phyloP scores from a whole-genome alignment of 352 stramenopile genomes.

The Paralagenidium karlingii region DNA sequence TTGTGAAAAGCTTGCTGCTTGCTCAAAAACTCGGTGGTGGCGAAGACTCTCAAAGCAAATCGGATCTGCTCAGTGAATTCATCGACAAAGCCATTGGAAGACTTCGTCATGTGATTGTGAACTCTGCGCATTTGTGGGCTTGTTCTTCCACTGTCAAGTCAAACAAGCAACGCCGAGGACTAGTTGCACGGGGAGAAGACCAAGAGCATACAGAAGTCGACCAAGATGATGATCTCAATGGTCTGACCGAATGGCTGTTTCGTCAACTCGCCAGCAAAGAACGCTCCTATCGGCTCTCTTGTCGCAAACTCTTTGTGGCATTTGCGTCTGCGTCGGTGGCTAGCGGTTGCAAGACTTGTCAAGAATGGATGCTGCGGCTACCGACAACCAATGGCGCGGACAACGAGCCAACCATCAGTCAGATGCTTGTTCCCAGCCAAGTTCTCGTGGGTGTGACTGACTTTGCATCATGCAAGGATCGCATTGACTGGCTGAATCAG shows the following conservation, averaged over 20 bases:
- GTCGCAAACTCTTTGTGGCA: constrained; percentile 27
- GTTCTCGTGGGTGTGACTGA: no score
- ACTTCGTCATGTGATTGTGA: constrained; percentile 37
- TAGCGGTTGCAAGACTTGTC: constrained; percentile 15
- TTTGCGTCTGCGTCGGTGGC: constrained; percentile 32
- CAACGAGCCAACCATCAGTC: no score
- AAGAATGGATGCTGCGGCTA: constrained; percentile 51
- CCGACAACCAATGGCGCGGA: no score
- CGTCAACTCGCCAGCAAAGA: constrained; percentile 18
- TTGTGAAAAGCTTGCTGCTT: constrained; percentile 51
- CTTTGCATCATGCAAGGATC: no score
- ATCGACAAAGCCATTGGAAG: constrained; percentile 49
- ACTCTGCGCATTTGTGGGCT: constrained; percentile 38
- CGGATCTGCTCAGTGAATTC: constrained; percentile 26
- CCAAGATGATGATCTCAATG: constrained; percentile 11
- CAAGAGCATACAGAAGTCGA: constrained; percentile 5
- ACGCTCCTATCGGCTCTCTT: constrained; percentile 20
- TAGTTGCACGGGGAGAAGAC: no score
- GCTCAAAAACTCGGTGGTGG: constrained; percentile 45
- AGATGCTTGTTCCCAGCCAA: no score
- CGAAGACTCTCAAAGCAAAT: constrained; percentile 12
- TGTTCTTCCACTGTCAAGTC: no score
- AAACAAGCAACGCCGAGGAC: no score
- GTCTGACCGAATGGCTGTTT: constrained; percentile 20
- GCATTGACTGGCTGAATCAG: constrained; percentile 47